phyloP scores from a whole-genome alignment of 495 filamentous ascomycete species.

The Aspergillus diversus region DNA sequence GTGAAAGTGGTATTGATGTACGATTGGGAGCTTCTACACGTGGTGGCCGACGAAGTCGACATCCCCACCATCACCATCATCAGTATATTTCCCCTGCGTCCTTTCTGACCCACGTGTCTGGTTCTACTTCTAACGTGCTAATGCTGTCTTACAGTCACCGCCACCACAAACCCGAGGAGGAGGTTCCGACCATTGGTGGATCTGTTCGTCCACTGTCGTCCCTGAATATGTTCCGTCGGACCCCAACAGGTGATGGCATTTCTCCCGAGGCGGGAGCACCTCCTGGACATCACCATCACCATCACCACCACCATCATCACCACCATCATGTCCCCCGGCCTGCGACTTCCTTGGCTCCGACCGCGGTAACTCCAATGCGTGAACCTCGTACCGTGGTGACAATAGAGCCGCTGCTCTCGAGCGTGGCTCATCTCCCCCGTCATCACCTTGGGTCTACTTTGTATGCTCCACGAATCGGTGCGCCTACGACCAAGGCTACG shows the following conservation, averaged over 20 bases:
- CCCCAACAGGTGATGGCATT: conserved; percentile 44
- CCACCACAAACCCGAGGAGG: conserved; percentile 74
- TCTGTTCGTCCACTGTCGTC: conserved; percentile 41
- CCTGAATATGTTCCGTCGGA: conserved; percentile 38
- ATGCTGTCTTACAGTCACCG: conserved; percentile 62
- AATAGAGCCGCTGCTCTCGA: conserved; percentile 68
- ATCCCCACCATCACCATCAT: conserved; percentile 60
- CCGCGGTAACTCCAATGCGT: conserved; percentile 50
- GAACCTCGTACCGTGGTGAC: conserved; percentile 66
- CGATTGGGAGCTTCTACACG: conserved; percentile 59
- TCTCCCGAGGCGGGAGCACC: conserved; percentile 40
- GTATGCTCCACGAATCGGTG: conserved; percentile 55
- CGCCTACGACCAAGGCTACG: conserved; percentile 49
- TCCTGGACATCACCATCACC: conserved; percentile 36
- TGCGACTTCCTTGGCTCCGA: conserved; percentile 31
- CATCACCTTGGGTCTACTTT: conserved; percentile 78
- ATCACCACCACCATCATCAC: conserved; percentile 61
- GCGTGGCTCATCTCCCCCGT: conserved; percentile 69
- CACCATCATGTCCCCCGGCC: conserved; percentile 51
- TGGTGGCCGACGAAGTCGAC: conserved; percentile 57
- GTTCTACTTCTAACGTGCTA: conserved; percentile 22
- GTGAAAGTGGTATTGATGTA: conserved; percentile 63
- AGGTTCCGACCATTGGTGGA: conserved; percentile 43
- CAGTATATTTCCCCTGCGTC: conserved; percentile 53
- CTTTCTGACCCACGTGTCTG: not conserved